These are phyloP conservation scores for Fusarium sp. DNA, from an alignment of 2,329 filamentous ascomycete genomes.

Conservation along the genomic window DNA sequence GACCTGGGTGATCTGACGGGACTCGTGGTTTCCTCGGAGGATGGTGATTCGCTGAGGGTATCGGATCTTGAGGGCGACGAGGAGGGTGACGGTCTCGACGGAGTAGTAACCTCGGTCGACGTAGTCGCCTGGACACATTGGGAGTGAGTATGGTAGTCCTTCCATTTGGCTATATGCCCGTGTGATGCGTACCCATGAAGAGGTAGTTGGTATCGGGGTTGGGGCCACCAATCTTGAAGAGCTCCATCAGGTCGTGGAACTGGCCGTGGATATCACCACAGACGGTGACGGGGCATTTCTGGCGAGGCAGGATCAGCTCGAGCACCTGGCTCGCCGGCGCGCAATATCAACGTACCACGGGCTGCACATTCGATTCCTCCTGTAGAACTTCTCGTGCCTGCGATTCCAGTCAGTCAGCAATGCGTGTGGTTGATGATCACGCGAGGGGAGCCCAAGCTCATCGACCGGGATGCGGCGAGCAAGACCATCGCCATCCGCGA, in stretches of 20 bases:
- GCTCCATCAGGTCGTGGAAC: conserved; percentile 99
- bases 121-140: conserved; percentile 79
- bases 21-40: conserved; percentile 98
- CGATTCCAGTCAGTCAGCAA: conserved; percentile 53
- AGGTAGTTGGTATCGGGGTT: conserved; percentile 99
- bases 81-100: conserved; percentile 95
- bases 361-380: conserved; percentile 98
- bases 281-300: conserved; percentile 99
- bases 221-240: conserved; percentile 98
- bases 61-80: conserved; percentile 97
- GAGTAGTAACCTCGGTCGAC: conserved; percentile 99
- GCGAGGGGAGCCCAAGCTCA: conserved; percentile 42
- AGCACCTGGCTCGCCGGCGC: conserved; percentile 24
- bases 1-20: conserved; percentile 97
- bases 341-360: conserved; percentile 78
- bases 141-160: conserved; percentile 21
- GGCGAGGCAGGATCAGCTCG: conserved; percentile 45
- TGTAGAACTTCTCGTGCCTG: conserved; percentile 96
- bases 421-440: conserved; percentile 40
- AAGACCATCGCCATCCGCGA: conserved; percentile 3
- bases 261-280: conserved; percentile 99
- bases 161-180: neutral
- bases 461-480: conserved; percentile 21
- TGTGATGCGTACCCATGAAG: conserved; percentile 84
- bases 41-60: conserved; percentile 98